Percentiles rank a stretch among this genome's conserved stretches.
These are phyloP conservation scores for Tricholoma sp. DNA, from an alignment of 768 basidiomycete species.

Conservation along the genomic window DNA sequence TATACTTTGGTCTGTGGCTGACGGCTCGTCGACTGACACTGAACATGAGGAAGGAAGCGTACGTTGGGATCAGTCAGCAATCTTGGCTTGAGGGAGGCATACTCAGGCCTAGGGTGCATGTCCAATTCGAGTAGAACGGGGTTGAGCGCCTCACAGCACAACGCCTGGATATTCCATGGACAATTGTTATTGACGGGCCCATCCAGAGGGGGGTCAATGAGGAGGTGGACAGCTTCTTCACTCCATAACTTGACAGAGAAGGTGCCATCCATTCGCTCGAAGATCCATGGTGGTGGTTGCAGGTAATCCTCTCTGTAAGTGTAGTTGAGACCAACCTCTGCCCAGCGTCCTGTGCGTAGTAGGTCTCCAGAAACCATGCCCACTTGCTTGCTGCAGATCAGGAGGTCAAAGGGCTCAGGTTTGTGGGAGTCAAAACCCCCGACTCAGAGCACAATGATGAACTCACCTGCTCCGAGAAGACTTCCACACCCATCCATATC, in stretches of 20 bases:
- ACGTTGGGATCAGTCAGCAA: slow-evolving; percentile 11
- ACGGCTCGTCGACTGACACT: slow-evolving; percentile 12
- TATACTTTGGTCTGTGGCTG: slow-evolving; percentile 5
- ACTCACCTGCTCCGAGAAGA: slow-evolving; percentile 8
- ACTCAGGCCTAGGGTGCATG: slow-evolving; percentile 10
- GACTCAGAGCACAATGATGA: neutral
- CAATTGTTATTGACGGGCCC: neutral
- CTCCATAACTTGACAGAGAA: slow-evolving; percentile 11
- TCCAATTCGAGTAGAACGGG: slow-evolving; percentile 14
- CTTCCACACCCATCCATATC: slow-evolving; percentile 12
- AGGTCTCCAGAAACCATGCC: slow-evolving; percentile 10
- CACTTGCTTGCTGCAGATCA: slow-evolving; percentile 10
- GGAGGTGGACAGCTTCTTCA: too few relatives aligned
- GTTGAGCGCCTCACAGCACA: too few relatives aligned
- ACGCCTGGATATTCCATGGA: neutral
- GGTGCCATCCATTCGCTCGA: slow-evolving; percentile 10
- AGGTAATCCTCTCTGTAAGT: slow-evolving; percentile 11
- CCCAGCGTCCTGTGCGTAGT: slow-evolving; percentile 10
- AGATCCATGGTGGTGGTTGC: too few relatives aligned
- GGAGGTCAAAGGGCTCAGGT: slow-evolving; percentile 11
- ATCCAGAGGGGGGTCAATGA: slow-evolving; percentile 2
- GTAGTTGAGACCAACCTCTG: slow-evolving; percentile 1
- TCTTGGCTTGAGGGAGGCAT: slow-evolving; percentile 10
- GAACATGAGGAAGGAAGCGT: too few relatives aligned
- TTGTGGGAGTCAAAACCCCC: slow-evolving; percentile 1